Evolutionary conservation across 2,329 filamentous ascomycete genomes (phyloP), one percentile per base, ranked within the genome.

Genomic region (Paecilomyces sp.): DNA sequence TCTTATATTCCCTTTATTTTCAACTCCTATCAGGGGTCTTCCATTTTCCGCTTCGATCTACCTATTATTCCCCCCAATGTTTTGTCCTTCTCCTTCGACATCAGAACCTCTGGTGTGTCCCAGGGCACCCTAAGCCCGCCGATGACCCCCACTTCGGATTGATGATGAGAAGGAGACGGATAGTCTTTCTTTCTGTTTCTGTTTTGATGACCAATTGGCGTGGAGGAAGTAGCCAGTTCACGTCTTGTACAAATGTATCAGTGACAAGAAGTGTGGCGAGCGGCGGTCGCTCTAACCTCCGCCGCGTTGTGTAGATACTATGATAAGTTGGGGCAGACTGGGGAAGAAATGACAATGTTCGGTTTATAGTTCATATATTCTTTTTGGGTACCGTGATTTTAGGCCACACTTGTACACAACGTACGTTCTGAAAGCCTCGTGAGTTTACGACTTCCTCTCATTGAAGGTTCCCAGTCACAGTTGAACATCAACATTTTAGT

Each of bases 1-100:
- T 61, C 57, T 6, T 55, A 58, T 41, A 59, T 59, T 59, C 58
- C 30, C 56, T 58, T 55, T 55, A 56, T 61, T 61, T 61, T 57
- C 63, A 58, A 57, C 58, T 63, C 54, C 54, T 57, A 57, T n/a
- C 30, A 36, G 4, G 25, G 25, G 55, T 47, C 13, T n/a, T 34
- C 15, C n/a, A 30, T 28, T 54, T 54, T 13, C 31, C 52, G 15
- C 22, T 54, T 54, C 52, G 52, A 33, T 30, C 22, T 54, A 33
- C 31, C 52, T 33, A 54, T 54, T 54, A 54, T 54, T 33, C 25
- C 31, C 25, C 31, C 31, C n/a, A 54, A 30, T 33, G 31, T 54
- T 47, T 24, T 34, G n/a, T 57, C 51, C 31, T 25, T 52, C 22
- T 34, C 22, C 54, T 25, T 58, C 57, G 57, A 58, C 41, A 47